Evolutionary conservation across 1,284 basidiomycete genomes (phyloP).

Genomic region (Anthracocystis panici-leucophaei): DNA sequence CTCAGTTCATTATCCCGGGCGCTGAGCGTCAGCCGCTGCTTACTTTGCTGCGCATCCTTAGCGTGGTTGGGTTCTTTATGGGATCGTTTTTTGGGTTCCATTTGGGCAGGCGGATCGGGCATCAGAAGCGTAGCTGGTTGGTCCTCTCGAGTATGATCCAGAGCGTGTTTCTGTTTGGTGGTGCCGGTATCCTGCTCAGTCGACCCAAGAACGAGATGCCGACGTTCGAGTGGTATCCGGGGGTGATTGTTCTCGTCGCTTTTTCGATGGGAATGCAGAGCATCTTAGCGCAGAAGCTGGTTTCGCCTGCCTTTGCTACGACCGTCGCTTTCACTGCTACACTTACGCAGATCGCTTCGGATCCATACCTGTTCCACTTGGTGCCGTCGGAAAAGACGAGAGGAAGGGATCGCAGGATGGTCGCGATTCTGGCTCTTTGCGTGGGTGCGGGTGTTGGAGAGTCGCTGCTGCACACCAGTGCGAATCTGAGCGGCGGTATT

Average conservation of each 20-base stretch:
- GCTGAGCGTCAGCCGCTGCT: slow-evolving; percentile 45
- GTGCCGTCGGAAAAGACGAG: slow-evolving; percentile 43
- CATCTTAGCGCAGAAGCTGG: slow-evolving; percentile 59
- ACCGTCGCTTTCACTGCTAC: slow-evolving; percentile 65
- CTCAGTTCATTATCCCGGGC: slow-evolving; percentile 59
- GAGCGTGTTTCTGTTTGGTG: slow-evolving; percentile 52
- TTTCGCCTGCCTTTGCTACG: slow-evolving; percentile 60
- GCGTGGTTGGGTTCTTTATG: slow-evolving; percentile 54
- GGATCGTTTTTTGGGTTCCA: slow-evolving; percentile 50
- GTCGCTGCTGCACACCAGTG: slow-evolving; percentile 50
- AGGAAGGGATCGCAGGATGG: slow-evolving; percentile 53
- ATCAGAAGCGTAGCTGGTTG: slow-evolving; percentile 53
- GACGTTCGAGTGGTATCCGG: slow-evolving; percentile 55
- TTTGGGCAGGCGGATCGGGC: slow-evolving; percentile 39
- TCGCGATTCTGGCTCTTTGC: slow-evolving; percentile 51
- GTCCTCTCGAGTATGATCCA: slow-evolving; percentile 53
- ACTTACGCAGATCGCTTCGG: slow-evolving; percentile 59
- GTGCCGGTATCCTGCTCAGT: slow-evolving; percentile 56
- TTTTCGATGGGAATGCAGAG: slow-evolving; percentile 62
- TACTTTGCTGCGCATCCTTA: slow-evolving; percentile 52
- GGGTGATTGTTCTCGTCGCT: slow-evolving; percentile 49
- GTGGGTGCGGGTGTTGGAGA: slow-evolving; percentile 60
- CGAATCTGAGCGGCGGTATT: slow-evolving; percentile 48
- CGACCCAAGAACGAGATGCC: slow-evolving; percentile 50
- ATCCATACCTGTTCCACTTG: slow-evolving; percentile 60